phyloP scores from a whole-genome alignment of 352 stramenopile species.

The Pythium aphanidermatum region DNA sequence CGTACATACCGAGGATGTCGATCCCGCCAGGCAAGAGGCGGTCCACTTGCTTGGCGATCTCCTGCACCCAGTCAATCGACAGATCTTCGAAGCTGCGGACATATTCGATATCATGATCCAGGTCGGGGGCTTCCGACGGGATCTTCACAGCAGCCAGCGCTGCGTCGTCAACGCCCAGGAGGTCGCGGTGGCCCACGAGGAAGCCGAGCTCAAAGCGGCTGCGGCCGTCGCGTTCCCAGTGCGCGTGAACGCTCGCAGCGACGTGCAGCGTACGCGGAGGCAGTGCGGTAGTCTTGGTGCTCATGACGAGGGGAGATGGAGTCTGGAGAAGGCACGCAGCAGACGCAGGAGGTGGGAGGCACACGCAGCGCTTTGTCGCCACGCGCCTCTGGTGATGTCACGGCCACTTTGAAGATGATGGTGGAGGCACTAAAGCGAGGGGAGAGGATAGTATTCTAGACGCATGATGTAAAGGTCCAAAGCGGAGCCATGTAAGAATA shows the following conservation, averaged over 20 bases:
- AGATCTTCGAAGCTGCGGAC: constrained; percentile 37
- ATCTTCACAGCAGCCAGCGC: constrained; percentile 45
- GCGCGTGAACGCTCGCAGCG: constrained; percentile 6
- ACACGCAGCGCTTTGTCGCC: not conserved
- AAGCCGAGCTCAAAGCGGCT: constrained; percentile 51
- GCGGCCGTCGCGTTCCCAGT: constrained; percentile 21
- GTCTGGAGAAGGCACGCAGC: not conserved
- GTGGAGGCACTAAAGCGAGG: too few species aligned
- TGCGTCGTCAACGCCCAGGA: constrained; percentile 25
- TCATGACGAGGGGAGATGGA: constrained; percentile 2
- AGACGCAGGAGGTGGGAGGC: not conserved
- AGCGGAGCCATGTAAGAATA: too few species aligned
- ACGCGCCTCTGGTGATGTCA: not conserved
- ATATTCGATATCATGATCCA: constrained; percentile 27
- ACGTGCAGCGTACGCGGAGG: constrained; percentile 10
- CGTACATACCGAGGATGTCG: constrained; percentile 47
- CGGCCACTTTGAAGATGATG: not conserved
- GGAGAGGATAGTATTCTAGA: too few species aligned
- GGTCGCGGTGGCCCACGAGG: constrained; percentile 46
- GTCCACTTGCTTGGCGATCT: constrained; percentile 63
- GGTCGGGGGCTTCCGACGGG: constrained; percentile 30
- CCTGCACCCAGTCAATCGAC: constrained; percentile 57
- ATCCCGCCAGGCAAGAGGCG: constrained; percentile 56
- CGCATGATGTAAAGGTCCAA: too few species aligned
- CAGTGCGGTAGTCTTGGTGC: constrained; percentile 1